Evolutionary conservation across 129 eudicot genomes (phyloP), one percentile per base, ranked within the genome.

Genomic region (Flaveria ramosissima): DNA sequence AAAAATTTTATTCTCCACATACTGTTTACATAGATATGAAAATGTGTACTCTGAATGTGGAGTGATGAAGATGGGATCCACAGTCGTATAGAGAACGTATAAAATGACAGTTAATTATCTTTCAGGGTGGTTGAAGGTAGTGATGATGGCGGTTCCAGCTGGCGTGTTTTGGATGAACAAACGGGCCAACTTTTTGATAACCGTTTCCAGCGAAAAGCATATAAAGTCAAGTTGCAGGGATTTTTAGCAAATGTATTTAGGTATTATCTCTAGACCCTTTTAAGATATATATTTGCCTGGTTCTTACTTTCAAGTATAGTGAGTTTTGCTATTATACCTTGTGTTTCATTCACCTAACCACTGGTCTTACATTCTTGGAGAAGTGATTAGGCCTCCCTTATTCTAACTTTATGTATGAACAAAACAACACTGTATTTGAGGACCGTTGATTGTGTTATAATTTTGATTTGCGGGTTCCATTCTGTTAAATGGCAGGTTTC

Each of bases 91-190:
- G 39, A 39, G 27, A 26, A 7, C 14, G 39, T 26, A 11, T 6
- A 26, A 24, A 73, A 72, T 13, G 74, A 16, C 60, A 1, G 12
- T 53, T 21, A 13, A 24, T 50, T 56, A 32, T 57, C 12, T 64
- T 71, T 62, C 84, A 88, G 92, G 92, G 80, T 88, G 48, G 21
- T 88, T 60, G 98, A 94, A 83, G 98, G 97, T 74, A 94, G 98
- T 77, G 83, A 75, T 11, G 96, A 94, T 84, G 88, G 86, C 7
- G 97, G 96, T 67, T 83, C 87, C 50, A 94, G 75, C 83, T 94
- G 98, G 98, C 77, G 67, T 63, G 73, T 84, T 64, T 78, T 94
- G 84, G 98, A 94, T 80, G 80, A 81, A 81, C 98, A 89, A 86
- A 84, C 76, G 67, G 75, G 83, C 20, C 97, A 94, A 83, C 72